These are phyloP conservation scores for Macrophomina tecta DNA, from an alignment of 2,329 filamentous ascomycete genomes.

Conservation along the genomic window DNA sequence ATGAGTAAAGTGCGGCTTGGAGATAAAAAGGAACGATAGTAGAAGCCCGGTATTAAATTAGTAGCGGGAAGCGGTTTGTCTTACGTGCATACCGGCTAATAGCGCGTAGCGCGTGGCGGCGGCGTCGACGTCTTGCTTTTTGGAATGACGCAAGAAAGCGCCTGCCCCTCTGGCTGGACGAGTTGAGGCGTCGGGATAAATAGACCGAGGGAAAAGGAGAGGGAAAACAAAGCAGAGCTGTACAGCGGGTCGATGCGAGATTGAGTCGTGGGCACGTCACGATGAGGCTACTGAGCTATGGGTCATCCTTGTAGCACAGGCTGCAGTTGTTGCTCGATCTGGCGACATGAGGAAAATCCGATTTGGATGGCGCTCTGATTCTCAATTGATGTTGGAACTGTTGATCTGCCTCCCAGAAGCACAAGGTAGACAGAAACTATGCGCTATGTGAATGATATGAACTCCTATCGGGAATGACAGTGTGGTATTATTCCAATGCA, in stretches of 20 bases:
- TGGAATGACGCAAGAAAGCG: background rate
- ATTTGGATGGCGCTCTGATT: too few relatives aligned
- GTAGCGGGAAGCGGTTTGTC: background rate
- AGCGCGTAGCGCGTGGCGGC: background rate
- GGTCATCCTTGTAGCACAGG: too few relatives aligned
- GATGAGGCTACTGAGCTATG: background rate
- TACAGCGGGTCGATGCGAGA: background rate
- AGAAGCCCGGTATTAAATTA: background rate
- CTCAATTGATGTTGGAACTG: too few relatives aligned
- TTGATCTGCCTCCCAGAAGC: too few relatives aligned
- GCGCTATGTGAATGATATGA: background rate
- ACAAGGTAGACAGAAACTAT: too few relatives aligned
- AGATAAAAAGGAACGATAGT: background rate
- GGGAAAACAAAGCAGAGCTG: background rate
- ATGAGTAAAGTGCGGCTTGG: background rate
- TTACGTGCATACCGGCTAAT: background rate
- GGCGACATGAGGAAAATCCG: too few relatives aligned
- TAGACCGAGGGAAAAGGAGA: background rate
- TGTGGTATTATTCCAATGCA: background rate
- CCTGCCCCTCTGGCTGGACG: background rate
- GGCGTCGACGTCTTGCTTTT: background rate
- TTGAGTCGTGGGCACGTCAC: background rate
- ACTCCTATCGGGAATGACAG: background rate
- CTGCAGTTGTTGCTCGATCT: too few relatives aligned
- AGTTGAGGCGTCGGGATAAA: background rate